Base-by-base conservation (phyloP, 208 protist species). In the Acanthamoeba lenticulata region DNA sequence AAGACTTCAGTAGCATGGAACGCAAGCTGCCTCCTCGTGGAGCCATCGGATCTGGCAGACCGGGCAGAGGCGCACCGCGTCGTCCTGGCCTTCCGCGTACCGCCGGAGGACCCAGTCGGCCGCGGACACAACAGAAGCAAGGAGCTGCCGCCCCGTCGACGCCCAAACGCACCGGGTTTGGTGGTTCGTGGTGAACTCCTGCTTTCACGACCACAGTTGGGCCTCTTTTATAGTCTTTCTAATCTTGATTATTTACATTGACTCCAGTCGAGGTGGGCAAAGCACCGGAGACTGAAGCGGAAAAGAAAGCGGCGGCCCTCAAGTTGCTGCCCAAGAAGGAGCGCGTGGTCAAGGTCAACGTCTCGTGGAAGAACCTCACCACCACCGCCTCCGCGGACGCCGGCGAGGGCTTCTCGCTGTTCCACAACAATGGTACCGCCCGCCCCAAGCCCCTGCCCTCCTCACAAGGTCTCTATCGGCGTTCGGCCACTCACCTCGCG, bases 301-400 rank as follows among this genome's bases (percentile, higher is more conserved):
- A 88, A 32, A 60, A 60, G 45, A 88, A 88, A 32, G 79, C 42
- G 79, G 79, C 79, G 42, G 32, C 24, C 1, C 9, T 60, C 32
- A 42, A 49, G 79, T n/a, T 88, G 45, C 79, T 88, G 44, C 79
- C 45, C 79, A 49, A 88, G 45, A n/a, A 24, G 4, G 42, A 88
- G 47, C 42, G 79, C 34, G 67, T 79, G 0, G 67, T 45, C 36
- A 38, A 45, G 13, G 67, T 79, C 67, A 79, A 79, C 34, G 67
- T 79, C 38, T 79, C 67, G 38, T 79, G 67, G 67, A 79, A 79
- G 67, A 38, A 79, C 36, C 67, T 79, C 36, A 45, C 38, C 36
- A 3, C 67, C 67, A 47, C 67, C 67, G 15, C 5, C 36, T 0
- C 36, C 36, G 4, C 38, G 5, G 67, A 2, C 67, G 32, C 3